A percentile compares a stretch with the other conserved stretches of the same genome.
phyloP scores from a whole-genome alignment of 1,284 basidiomycete species.

The Chalciporus sp. region DNA sequence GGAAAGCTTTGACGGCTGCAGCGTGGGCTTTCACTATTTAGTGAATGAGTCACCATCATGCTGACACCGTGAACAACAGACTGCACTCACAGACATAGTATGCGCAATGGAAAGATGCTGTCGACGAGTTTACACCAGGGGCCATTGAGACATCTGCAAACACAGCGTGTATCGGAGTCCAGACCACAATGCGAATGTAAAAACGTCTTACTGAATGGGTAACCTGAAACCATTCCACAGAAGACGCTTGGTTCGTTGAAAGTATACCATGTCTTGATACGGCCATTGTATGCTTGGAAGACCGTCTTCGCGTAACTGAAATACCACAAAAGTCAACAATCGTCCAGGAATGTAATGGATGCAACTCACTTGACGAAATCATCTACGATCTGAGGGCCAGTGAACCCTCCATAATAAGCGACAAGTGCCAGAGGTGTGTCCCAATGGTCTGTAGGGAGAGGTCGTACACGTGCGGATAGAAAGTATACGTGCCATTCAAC shows the following conservation, averaged over 20 bases:
- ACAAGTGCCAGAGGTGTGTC: slow-evolving; percentile 47
- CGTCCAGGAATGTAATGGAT: background rate
- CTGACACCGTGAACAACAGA: too few relatives aligned
- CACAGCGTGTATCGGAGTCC: too few relatives aligned
- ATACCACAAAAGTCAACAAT: too few relatives aligned
- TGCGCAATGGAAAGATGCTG: slow-evolving; percentile 44
- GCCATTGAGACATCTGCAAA: slow-evolving; percentile 40
- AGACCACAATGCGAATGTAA: background rate
- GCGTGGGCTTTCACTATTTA: slow-evolving; percentile 48
- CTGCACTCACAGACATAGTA: slow-evolving; percentile 43
- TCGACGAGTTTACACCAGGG: slow-evolving; percentile 42
- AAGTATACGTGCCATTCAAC: too few relatives aligned
- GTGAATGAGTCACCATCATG: background rate
- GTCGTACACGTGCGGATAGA: background rate
- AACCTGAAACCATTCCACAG: slow-evolving; percentile 40
- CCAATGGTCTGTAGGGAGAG: slow-evolving; percentile 44
- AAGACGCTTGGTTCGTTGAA: slow-evolving; percentile 53
- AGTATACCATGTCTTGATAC: slow-evolving; percentile 53
- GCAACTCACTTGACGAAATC: slow-evolving; percentile 46
- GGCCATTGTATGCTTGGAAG: slow-evolving; percentile 49
- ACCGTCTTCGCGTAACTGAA: slow-evolving; percentile 49
- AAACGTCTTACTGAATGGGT: slow-evolving; percentile 44
- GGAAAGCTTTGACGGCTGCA: slow-evolving; percentile 47
- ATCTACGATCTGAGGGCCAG: slow-evolving; percentile 44
- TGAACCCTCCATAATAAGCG: slow-evolving; percentile 51